Conservation (phyloP, 495 filamentous ascomycete species). For the Daldinia grandis region DNA sequence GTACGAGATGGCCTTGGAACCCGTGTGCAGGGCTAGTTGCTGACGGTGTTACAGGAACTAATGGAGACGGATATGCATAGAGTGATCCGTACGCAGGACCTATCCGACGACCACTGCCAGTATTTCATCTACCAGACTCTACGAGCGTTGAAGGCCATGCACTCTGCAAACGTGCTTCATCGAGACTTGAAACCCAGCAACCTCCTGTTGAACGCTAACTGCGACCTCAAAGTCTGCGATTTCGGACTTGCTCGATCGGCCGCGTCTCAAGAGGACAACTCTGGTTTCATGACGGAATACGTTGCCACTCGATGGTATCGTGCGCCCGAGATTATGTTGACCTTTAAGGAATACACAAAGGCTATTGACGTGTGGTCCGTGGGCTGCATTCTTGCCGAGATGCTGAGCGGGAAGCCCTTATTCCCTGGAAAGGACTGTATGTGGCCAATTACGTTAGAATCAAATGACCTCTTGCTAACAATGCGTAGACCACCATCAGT, state of each 20-base stretch:
- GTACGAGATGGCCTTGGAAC: slow-evolving; percentile 56
- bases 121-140: slow-evolving; percentile 99
- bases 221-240: slow-evolving; percentile 98
- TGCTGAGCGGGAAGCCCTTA: slow-evolving; percentile 97
- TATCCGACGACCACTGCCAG: slow-evolving; percentile 99
- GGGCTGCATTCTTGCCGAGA: slow-evolving; percentile 99
- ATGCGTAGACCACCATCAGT: slow-evolving; percentile 88
- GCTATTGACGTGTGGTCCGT: slow-evolving; percentile 99
- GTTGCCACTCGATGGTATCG: slow-evolving; percentile 99
- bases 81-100: slow-evolving; percentile 97
- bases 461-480: slow-evolving; percentile 17
- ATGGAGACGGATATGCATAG: slow-evolving; percentile 99
- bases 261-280: slow-evolving; percentile 96
- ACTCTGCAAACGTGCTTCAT: slow-evolving; percentile 98
- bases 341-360: slow-evolving; percentile 99
- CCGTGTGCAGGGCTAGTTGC: slow-evolving; percentile 3
- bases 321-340: slow-evolving; percentile 99
- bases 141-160: slow-evolving; percentile 98
- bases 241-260: slow-evolving; percentile 95
- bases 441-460: slow-evolving; percentile 46
- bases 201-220: slow-evolving; percentile 96
- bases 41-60: slow-evolving; percentile 71
- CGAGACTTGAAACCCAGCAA: slow-evolving; percentile 98
- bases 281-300: slow-evolving; percentile 99
- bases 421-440: slow-evolving; percentile 99